Evolutionary conservation across 148 eudicot genomes (phyloP).

Genomic region (Cornus florida): DNA sequence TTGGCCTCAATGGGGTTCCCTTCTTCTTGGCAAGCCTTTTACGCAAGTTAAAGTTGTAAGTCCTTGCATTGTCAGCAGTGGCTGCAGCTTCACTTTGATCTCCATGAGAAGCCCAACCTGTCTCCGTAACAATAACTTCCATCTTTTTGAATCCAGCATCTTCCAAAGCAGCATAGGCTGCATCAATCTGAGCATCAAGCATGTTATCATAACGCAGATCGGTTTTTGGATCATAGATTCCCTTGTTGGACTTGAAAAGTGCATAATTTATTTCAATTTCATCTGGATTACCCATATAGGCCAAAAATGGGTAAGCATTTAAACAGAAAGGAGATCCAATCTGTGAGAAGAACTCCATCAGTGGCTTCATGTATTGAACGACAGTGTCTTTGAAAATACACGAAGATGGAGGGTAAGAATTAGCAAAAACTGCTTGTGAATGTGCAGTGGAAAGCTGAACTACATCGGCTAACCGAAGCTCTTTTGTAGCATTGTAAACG

Average conservation of each 20-base stretch:
- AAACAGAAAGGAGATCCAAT: constrained; percentile 74
- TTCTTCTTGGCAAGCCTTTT: constrained; percentile 78
- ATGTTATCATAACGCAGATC: constrained; percentile 78
- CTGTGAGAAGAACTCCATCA: constrained; percentile 56
- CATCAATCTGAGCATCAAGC: constrained; percentile 86
- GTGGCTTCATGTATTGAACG: constrained; percentile 60
- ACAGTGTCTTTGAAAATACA: constrained; percentile 52
- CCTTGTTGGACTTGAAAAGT: constrained; percentile 51
- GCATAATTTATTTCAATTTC: constrained; percentile 72
- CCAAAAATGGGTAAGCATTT: constrained; percentile 81
- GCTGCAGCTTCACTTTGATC: constrained; percentile 75
- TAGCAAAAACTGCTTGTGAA: constrained; percentile 56
- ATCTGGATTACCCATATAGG: constrained; percentile 61
- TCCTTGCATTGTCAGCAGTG: constrained; percentile 66
- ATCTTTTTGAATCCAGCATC: constrained; percentile 64
- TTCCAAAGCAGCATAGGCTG: constrained; percentile 83
- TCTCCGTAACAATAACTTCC: constrained; percentile 84
- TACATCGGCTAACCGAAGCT: constrained; percentile 41
- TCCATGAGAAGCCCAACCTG: constrained; percentile 89
- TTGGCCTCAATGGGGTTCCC: constrained; percentile 77
- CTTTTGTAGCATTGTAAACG: constrained; percentile 65
- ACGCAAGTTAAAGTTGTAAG: constrained; percentile 69
- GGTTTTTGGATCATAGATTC: constrained; percentile 57
- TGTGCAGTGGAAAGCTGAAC: constrained; percentile 71
- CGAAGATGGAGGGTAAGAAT: constrained; percentile 79